Percentiles rank a stretch among this genome's conserved stretches.
These are phyloP conservation scores for Drosera capensis DNA, from an alignment of 148 eudicot species.

Conservation along the genomic window DNA sequence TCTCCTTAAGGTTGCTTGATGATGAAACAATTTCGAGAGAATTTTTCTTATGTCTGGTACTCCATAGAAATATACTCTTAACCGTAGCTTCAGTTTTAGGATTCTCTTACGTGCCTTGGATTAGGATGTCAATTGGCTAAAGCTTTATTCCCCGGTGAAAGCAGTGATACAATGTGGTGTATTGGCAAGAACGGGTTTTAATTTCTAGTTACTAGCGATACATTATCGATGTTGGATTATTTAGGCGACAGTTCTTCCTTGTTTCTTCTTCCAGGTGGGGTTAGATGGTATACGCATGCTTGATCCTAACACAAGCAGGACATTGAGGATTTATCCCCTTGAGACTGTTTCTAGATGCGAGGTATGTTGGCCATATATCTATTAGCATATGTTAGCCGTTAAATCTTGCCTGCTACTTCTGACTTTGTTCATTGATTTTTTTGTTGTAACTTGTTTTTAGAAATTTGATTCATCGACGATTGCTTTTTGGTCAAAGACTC, in stretches of 20 bases:
- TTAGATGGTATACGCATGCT: conserved; percentile 97
- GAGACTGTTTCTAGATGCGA: conserved; percentile 73
- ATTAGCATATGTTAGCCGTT: conserved; percentile 1
- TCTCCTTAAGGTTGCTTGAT: no score
- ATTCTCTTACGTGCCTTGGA: no score
- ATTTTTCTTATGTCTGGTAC: no score
- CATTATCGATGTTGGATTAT: no score
- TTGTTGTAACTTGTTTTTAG: conserved; percentile 15
- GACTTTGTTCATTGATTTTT: conserved; percentile 4
- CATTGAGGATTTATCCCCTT: conserved; percentile 75
- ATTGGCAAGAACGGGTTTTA: no score
- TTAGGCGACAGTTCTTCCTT: not conserved
- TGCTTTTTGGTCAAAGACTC: conserved; percentile 82
- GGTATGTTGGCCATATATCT: conserved; percentile 41
- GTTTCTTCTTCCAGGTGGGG: conserved; percentile 47
- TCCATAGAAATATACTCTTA: no score
- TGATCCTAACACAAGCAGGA: conserved; percentile 66
- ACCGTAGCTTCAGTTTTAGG: no score
- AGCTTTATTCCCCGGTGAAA: no score
- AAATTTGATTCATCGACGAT: conserved; percentile 48
- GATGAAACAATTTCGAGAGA: no score
- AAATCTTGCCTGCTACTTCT: not conserved
- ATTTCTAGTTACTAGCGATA: conserved; percentile 1
- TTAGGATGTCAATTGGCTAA: no score
- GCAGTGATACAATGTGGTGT: no score